Percentiles rank a stretch among this genome's conserved stretches.
Evolutionary conservation across 257 asterid genomes (phyloP).

Genomic region (Solanum chilense): DNA sequence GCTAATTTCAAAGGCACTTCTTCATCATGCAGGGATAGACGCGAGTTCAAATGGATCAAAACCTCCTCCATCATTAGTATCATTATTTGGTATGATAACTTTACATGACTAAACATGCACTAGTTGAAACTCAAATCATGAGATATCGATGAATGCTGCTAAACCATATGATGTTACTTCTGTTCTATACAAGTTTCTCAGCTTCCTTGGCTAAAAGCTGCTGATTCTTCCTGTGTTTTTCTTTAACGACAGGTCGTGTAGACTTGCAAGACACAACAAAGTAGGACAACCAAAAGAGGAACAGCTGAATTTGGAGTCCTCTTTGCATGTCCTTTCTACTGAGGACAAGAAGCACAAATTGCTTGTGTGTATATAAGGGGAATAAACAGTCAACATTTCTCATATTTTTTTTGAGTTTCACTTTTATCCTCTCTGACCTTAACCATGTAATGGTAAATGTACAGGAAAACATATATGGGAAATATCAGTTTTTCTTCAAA

Average conservation of each 20-base stretch:
- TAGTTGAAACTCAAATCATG: neutral
- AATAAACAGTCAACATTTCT: slow-evolving; percentile 8
- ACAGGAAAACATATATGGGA: neutral
- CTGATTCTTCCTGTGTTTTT: neutral
- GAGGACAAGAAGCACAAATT: slow-evolving; percentile 5
- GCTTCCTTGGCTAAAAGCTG: neutral
- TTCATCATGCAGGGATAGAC: slow-evolving; percentile 41
- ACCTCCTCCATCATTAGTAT: slow-evolving; percentile 59
- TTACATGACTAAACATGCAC: neutral
- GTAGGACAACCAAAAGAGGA: slow-evolving; percentile 46
- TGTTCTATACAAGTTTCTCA: neutral
- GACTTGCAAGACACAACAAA: slow-evolving; percentile 51
- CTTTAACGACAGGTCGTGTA: slow-evolving; percentile 37
- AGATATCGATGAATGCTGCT: neutral
- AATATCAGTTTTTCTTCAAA: neutral
- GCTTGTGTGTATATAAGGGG: slow-evolving; percentile 17
- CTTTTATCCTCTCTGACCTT: neutral
- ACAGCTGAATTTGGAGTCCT: neutral
- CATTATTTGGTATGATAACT: slow-evolving; percentile 53
- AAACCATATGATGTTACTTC: neutral
- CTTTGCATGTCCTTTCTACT: neutral
- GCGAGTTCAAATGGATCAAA: slow-evolving; percentile 37
- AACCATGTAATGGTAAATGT: neutral
- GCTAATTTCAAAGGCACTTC: neutral
- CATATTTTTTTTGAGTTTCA: neutral